A percentile compares a stretch with the other conserved stretches of the same genome.
phyloP scores from a whole-genome alignment of 495 filamentous ascomycete species.

The Extremus antarcticus region DNA sequence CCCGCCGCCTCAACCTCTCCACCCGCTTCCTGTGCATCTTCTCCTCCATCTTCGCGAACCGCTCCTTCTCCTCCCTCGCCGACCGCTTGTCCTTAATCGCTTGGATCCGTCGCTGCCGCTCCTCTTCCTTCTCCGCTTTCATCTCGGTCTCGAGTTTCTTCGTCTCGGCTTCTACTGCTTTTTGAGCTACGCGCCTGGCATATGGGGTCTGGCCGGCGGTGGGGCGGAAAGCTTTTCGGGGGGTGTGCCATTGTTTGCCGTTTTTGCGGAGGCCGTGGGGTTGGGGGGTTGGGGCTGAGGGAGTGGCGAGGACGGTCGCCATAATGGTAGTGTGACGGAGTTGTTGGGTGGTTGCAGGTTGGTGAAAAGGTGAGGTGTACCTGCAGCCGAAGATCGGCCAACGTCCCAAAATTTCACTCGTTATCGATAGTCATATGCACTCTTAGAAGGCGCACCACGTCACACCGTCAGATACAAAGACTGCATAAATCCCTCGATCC shows the following conservation, averaged over 20 bases:
- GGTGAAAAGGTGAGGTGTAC: not conserved
- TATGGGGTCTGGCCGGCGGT: slow-evolving; percentile 61
- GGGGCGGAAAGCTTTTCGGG: slow-evolving; percentile 79
- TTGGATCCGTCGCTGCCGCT: slow-evolving; percentile 66
- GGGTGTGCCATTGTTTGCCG: slow-evolving; percentile 83
- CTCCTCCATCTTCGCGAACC: slow-evolving; percentile 89
- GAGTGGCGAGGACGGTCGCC: not conserved
- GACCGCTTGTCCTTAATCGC: slow-evolving; percentile 71
- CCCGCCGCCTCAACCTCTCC: slow-evolving; percentile 81
- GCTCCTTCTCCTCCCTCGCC: slow-evolving; percentile 82
- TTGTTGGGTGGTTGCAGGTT: not conserved
- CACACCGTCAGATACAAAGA: not conserved
- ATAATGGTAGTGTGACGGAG: not conserved
- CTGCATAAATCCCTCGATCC: not conserved
- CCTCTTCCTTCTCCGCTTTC: slow-evolving; percentile 88
- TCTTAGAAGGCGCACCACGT: not conserved
- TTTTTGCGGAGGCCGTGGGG: slow-evolving; percentile 52
- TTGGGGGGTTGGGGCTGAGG: slow-evolving; percentile 1
- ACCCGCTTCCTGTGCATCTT: slow-evolving; percentile 96
- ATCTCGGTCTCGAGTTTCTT: slow-evolving; percentile 90
- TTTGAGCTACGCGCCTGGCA: slow-evolving; percentile 55
- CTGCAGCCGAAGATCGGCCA: not conserved
- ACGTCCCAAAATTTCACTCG: not conserved
- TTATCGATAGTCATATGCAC: not conserved
- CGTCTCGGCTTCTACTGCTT: slow-evolving; percentile 53